phyloP scores from a whole-genome alignment of 306 rosid genomes.

The Quercus engelmannii region DNA sequence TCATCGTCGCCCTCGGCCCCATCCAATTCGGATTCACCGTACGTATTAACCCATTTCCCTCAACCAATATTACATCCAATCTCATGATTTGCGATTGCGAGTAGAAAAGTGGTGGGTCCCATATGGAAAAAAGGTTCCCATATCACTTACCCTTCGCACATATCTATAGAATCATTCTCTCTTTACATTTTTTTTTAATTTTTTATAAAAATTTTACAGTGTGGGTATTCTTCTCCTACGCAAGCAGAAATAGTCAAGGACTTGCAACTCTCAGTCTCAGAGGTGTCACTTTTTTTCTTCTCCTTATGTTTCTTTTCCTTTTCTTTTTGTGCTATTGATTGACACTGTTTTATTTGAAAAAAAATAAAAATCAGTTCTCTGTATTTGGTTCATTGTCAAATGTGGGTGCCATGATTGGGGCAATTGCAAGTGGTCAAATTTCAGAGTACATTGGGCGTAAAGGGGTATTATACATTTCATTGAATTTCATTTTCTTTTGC shows the following conservation, averaged over 20 bases:
- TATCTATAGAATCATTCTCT: no score
- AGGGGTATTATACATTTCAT: conserved; percentile 52
- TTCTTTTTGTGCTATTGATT: background rate
- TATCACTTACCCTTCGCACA: no score
- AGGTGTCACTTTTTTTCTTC: conserved; percentile 36
- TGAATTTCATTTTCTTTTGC: background rate
- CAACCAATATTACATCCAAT: no score
- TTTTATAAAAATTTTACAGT: conserved; percentile 8
- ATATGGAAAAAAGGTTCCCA: no score
- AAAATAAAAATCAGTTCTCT: conserved; percentile 45
- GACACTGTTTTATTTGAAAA: background rate
- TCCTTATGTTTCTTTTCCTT: background rate
- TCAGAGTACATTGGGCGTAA: conserved; percentile 76
- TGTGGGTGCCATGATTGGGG: conserved; percentile 93
- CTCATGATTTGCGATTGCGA: no score
- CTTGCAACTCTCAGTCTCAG: conserved; percentile 63
- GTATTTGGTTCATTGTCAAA: conserved; percentile 77
- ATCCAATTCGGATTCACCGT: conserved; percentile 87
- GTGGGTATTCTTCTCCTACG: conserved; percentile 88
- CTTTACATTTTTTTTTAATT: background rate
- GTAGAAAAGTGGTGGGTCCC: no score
- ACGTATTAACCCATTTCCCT: background rate
- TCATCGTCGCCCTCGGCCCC: conserved; percentile 80
- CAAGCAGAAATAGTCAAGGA: conserved; percentile 56
- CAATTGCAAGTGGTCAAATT: conserved; percentile 85